A percentile compares a stretch with the other conserved stretches of the same genome.
These are phyloP conservation scores for Geoglossum cookeanum DNA, from an alignment of 2,329 filamentous ascomycete species.

Conservation along the genomic window DNA sequence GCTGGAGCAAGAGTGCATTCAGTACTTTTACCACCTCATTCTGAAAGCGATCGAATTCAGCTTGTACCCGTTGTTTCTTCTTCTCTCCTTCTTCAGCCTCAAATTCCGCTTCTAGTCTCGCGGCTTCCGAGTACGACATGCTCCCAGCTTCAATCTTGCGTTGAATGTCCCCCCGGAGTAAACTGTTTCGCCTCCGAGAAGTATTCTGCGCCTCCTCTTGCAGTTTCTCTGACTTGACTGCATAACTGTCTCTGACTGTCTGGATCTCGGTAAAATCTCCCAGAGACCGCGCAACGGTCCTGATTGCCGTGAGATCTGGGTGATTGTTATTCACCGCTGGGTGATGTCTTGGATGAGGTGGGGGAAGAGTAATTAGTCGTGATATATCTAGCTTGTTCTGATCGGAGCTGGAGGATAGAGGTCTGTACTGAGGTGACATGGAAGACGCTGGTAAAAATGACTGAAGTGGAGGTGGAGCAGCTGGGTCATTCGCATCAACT, in stretches of 20 bases:
- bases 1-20: constrained; percentile 58
- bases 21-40: constrained; percentile 64
- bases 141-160: constrained; percentile 58
- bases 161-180: constrained; percentile 54
- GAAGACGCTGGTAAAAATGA: too few relatives aligned
- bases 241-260: constrained; percentile 39
- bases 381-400: constrained; percentile 61
- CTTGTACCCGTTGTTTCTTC: constrained; percentile 54
- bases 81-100: constrained; percentile 48
- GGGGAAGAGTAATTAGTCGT: constrained; percentile 76
- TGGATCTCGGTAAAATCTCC: constrained; percentile 56
- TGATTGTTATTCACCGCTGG: constrained; percentile 94
- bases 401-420: constrained; percentile 25
- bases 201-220: constrained; percentile 34
- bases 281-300: constrained; percentile 52
- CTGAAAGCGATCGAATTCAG: constrained; percentile 72
- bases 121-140: constrained; percentile 68
- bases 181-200: constrained; percentile 36
- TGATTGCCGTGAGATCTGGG: constrained; percentile 64
- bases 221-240: constrained; percentile 31
- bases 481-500: constrained; percentile 30
- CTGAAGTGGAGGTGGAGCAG: constrained; percentile 12
- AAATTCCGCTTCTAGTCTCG: constrained; percentile 59
- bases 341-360: constrained; percentile 83
- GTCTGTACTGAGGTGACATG: too few relatives aligned